These are phyloP conservation scores for Hypoxylon sp. DNA, from an alignment of 2,329 filamentous ascomycete genomes.

Conservation along the genomic window DNA sequence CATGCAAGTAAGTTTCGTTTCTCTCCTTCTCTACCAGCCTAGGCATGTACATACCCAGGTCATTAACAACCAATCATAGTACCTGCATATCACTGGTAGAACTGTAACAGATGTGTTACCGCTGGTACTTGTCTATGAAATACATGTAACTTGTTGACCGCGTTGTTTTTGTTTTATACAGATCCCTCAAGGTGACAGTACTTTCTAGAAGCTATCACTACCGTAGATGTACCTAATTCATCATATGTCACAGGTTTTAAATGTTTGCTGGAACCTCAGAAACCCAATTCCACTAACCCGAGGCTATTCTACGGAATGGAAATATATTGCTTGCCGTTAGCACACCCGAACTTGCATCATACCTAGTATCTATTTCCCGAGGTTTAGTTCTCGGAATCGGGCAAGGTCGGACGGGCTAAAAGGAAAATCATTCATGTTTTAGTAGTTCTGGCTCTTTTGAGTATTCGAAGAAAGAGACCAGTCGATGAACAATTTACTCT, in stretches of 20 bases:
- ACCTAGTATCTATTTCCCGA: constrained; percentile 36
- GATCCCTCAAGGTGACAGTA: constrained; percentile 9
- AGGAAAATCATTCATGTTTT: constrained; percentile 24
- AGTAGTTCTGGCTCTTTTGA: constrained; percentile 13
- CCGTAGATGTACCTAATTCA: background rate
- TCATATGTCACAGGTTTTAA: constrained; percentile 5
- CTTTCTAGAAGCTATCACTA: background rate
- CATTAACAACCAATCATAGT: constrained; percentile 33
- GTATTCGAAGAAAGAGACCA: background rate
- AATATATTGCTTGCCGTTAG: constrained; percentile 20
- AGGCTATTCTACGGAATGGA: constrained; percentile 41
- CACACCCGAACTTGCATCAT: constrained; percentile 28
- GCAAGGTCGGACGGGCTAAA: constrained; percentile 44
- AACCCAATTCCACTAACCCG: constrained; percentile 29
- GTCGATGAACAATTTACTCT: constrained; percentile 23
- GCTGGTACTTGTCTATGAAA: constrained; percentile 19
- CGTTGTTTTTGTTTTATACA: constrained; percentile 18
- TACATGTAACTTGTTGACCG: constrained; percentile 22
- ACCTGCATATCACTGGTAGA: constrained; percentile 17
- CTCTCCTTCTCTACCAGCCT: constrained; percentile 5
- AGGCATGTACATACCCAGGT: constrained; percentile 16
- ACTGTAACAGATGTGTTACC: background rate
- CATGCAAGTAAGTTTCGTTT: constrained; percentile 36
- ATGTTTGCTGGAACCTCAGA: background rate
- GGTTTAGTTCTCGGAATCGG: constrained; percentile 42